phyloP scores from a whole-genome alignment of 2,329 filamentous ascomycete species.

The Talaromyces sp. region DNA sequence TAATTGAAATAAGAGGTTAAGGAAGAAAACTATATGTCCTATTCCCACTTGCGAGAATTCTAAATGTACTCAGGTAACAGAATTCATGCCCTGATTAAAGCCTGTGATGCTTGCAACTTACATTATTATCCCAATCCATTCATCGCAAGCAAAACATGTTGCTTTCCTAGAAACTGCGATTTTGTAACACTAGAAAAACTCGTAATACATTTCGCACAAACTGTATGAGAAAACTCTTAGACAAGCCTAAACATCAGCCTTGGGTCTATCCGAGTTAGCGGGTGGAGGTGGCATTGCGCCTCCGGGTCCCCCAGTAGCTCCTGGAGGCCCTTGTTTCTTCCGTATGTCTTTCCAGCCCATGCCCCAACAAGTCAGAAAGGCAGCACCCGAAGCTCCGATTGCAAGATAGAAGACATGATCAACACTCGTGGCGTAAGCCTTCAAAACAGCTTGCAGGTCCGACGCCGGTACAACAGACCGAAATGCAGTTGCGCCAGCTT shows the following conservation, averaged over 20 bases:
- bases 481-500: conserved; percentile 44
- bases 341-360: conserved; percentile 24
- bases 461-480: conserved; percentile 33
- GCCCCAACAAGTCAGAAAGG: conserved; percentile 21
- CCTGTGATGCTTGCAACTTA: background rate
- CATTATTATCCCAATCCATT: background rate
- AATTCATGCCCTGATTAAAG: background rate
- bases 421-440: conserved; percentile 29
- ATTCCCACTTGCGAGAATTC: background rate
- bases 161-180: background rate
- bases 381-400: conserved; percentile 16
- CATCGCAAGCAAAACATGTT: background rate
- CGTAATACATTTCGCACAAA: background rate
- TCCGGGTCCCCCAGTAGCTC: background rate
- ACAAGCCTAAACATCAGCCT: background rate
- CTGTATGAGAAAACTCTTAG: background rate
- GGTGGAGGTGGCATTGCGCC: background rate
- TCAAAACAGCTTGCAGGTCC: conserved; percentile 33
- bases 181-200: background rate
- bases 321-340: conserved; percentile 15
- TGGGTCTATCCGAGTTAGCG: background rate
- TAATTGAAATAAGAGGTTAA: background rate
- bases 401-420: conserved; percentile 24
- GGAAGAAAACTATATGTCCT: background rate
- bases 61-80: background rate